These are phyloP conservation scores for Annona cherimola DNA, from an alignment of 164 flowering plant genomes.

Conservation along the genomic window DNA sequence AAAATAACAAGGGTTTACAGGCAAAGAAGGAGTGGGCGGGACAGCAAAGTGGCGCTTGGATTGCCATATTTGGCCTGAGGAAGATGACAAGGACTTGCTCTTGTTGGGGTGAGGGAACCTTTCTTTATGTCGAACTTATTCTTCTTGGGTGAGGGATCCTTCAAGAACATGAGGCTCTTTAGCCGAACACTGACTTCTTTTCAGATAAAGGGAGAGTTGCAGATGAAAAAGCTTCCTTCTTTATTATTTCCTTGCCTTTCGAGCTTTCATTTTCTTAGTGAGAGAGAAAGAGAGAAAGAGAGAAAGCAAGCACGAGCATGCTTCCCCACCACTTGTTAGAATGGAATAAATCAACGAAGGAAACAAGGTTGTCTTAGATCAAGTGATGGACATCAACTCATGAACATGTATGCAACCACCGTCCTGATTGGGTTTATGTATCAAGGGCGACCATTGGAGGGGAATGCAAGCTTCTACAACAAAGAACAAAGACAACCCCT, in stretches of 20 bases:
- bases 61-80: no score
- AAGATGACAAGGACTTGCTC: no score
- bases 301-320: no score
- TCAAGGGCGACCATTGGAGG: slow-evolving; percentile 44
- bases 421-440: slow-evolving; percentile 10
- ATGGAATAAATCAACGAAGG: background rate
- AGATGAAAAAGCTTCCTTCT: slow-evolving; percentile 4
- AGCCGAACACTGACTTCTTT: slow-evolving; percentile 36
- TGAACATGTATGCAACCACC: slow-evolving; percentile 37
- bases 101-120: no score
- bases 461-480: slow-evolving; percentile 25
- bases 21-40: no score
- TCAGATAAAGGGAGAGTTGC: slow-evolving; percentile 46
- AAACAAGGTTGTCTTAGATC: slow-evolving; percentile 1
- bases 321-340: background rate
- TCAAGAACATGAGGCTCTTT: slow-evolving; percentile 24
- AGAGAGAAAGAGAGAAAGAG: no score
- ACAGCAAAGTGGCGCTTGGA: no score
- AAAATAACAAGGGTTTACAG: no score
- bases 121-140: no score
- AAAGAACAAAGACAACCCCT: slow-evolving; percentile 48
- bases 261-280: background rate
- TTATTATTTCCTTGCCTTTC: background rate
- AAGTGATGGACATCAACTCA: slow-evolving; percentile 46
- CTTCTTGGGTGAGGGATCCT: background rate